A percentile compares a stretch with the other conserved stretches of the same genome.
Conservation (phyloP, 2,329 filamentous ascomycete genomes). For the Phialophora chinensis region DNA sequence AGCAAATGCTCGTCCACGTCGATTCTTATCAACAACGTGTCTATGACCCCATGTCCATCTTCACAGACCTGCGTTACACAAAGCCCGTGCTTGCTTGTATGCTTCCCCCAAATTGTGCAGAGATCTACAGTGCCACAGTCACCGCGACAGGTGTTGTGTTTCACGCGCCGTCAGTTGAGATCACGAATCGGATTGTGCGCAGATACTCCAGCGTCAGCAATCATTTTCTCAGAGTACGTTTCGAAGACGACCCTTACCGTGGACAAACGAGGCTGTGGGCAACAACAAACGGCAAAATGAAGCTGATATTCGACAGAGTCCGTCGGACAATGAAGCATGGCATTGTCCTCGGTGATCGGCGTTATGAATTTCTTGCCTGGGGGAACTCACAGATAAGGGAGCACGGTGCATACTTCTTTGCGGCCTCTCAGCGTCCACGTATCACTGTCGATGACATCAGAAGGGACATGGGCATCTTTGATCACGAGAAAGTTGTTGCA, state of each 20-base stretch:
- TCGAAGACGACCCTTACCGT: constrained; percentile 75
- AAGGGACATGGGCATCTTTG: constrained; percentile 83
- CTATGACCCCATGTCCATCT: constrained; percentile 74
- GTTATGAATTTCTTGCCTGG: constrained; percentile 89
- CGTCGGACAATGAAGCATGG: constrained; percentile 75
- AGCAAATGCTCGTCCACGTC: constrained; percentile 74
- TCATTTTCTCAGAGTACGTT: constrained; percentile 86
- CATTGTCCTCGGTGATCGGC: constrained; percentile 79
- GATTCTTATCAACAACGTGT: constrained; percentile 67
- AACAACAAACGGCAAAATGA: constrained; percentile 62
- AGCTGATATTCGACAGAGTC: constrained; percentile 76
- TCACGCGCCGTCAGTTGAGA: constrained; percentile 78
- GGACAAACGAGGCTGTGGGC: constrained; percentile 65
- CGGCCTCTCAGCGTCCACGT: constrained; percentile 62
- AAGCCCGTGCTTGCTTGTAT: constrained; percentile 57
- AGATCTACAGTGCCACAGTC: constrained; percentile 76
- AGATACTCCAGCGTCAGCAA: constrained; percentile 72
- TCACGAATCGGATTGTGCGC: constrained; percentile 84
- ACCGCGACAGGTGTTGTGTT: constrained; percentile 85
- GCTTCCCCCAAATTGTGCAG: constrained; percentile 74
- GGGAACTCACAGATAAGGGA: constrained; percentile 95
- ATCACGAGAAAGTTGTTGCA: constrained; percentile 79
- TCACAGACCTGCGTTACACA: constrained; percentile 57
- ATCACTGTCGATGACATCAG: constrained; percentile 78
- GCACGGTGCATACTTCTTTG: constrained; percentile 91